Evolutionary conservation across 2,329 filamentous ascomycete species (phyloP), one percentile per base, ranked within the genome.

Genomic region (Colletotrichum kahawae): DNA sequence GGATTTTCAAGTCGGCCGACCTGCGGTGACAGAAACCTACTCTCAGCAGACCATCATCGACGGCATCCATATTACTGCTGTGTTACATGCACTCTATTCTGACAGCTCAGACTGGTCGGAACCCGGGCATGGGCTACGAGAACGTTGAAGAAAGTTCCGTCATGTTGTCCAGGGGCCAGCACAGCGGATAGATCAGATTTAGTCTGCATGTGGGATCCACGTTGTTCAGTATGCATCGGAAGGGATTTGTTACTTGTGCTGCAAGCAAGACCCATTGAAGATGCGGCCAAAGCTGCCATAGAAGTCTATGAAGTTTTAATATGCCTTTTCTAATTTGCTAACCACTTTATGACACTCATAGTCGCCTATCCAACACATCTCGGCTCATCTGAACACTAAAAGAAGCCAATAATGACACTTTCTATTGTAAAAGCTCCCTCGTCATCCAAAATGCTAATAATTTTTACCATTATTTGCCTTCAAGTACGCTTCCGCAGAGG

Each of bases 1-100:
- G n/a, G 43, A 6, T 21, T 4, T 21, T 21, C n/a, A 21, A 51
- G n/a, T 51, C 12, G 1, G 43, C 10, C 12, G 12, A 21, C 4
- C n/a, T 51, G 3, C 43, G 43, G 43, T 51, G 43, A 21, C 21
- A 51, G 43, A 51, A 3, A 13, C 4, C 1, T n/a, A 51, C 10
- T 21, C n/a, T 51, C 43, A 7, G n/a, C 10, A 13, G n/a, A 12
- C 10, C 0, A 0, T 51, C 3, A 21, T 6, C n/a, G n/a, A 21
- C 7, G 12, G 43, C n/a, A 51, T 21, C 7, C 43, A 51, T 4
- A 21, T 1, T 13, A 21, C n/a, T 2, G n/a, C 10, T 21, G n/a
- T 21, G n/a, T 4, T 6, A 51, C n/a, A 51, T 21, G 2, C 4
- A 51, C n/a, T 4, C n/a, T 51, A 13, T 51, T 4, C 3, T 51